Evolutionary conservation across 495 filamentous ascomycete species (phyloP).

Genomic region (Talaromyces thailandensis): DNA sequence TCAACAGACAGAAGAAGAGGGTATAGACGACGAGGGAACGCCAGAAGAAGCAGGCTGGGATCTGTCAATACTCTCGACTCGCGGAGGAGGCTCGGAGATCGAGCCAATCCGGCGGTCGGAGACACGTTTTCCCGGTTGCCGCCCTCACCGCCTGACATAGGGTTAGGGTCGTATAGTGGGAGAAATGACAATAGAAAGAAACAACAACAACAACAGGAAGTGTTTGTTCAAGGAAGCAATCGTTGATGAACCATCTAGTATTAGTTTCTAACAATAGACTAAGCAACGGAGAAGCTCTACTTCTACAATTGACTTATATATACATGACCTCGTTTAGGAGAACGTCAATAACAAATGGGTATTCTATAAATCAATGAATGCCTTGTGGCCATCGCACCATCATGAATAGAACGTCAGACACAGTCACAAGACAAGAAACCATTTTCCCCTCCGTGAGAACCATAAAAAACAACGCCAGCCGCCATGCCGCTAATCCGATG

Average conservation of each 20-base stretch:
- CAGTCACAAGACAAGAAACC: not conserved
- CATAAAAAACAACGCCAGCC: not conserved
- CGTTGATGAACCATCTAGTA: not conserved
- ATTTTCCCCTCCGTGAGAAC: not conserved
- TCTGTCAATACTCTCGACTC: not conserved
- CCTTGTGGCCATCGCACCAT: not conserved
- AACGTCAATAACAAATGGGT: constrained; percentile 3
- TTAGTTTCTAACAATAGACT: not conserved
- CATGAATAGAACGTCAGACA: not conserved
- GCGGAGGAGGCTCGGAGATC: not conserved
- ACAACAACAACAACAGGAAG: not conserved
- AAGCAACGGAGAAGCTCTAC: not conserved
- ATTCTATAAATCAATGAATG: constrained; percentile 4
- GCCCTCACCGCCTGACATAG: not conserved
- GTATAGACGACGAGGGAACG: not conserved
- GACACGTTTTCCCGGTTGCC: not conserved
- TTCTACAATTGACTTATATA: not conserved
- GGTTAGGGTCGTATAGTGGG: not conserved
- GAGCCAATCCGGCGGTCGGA: not conserved
- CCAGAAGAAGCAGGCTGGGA: not conserved
- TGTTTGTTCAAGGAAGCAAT: not conserved
- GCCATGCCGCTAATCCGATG: constrained; percentile 2
- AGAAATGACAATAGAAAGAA: not conserved
- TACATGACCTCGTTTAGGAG: not conserved
- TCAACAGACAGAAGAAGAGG: not conserved